phyloP scores from a whole-genome alignment of 768 basidiomycete species.

The Boletus rubropictus region DNA sequence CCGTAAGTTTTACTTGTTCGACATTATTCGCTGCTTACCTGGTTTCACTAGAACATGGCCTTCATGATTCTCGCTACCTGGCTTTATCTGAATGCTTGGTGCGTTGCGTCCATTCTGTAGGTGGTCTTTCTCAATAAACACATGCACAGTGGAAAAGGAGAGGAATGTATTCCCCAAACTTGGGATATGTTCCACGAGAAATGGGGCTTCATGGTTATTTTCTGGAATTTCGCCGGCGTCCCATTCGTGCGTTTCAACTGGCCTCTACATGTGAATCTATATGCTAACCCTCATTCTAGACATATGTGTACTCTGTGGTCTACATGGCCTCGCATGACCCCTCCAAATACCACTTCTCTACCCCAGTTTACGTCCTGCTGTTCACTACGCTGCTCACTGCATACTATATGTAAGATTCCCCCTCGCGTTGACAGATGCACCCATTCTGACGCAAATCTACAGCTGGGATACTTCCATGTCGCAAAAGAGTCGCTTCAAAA shows the following conservation, averaged over 20 bases:
- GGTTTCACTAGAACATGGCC: conserved; percentile 71
- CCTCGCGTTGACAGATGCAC: not conserved
- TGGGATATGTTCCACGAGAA: conserved; percentile 99
- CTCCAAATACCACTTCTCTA: conserved; percentile 79
- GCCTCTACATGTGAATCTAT: not conserved
- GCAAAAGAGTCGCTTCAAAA: conserved; percentile 96
- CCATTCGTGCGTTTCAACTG: conserved; percentile 62
- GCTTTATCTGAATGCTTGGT: conserved; percentile 96
- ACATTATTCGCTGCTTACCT: not conserved
- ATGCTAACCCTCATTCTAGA: conserved; percentile 38
- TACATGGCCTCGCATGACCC: conserved; percentile 97
- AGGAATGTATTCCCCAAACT: conserved; percentile 92
- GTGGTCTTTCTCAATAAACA: not conserved
- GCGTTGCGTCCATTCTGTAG: conserved; percentile 12
- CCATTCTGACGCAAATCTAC: not conserved
- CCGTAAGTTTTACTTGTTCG: conserved; percentile 43
- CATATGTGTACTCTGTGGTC: conserved; percentile 95
- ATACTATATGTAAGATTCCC: conserved; percentile 67
- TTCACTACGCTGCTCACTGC: conserved; percentile 74
- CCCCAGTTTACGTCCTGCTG: conserved; percentile 62
- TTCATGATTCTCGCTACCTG: conserved; percentile 96
- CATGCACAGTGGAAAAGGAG: conserved; percentile 69
- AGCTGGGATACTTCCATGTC: conserved; percentile 95
- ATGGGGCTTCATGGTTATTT: conserved; percentile 98
- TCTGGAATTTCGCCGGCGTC: conserved; percentile 95